phyloP scores from a whole-genome alignment of 768 basidiomycete species.

The Boletellus emodensis region DNA sequence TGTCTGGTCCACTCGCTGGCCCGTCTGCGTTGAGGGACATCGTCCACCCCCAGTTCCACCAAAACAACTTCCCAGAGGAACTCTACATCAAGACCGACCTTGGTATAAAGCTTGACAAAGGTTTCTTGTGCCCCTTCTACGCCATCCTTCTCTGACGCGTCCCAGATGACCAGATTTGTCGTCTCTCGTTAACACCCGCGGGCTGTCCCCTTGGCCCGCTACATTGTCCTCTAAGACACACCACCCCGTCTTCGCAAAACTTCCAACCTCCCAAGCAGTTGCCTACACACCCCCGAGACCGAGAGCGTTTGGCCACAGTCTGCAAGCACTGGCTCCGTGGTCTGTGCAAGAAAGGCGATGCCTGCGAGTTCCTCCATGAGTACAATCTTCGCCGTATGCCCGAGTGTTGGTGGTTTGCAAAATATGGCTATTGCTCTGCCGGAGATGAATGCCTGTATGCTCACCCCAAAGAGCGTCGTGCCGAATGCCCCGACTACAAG shows the following conservation, averaged over 20 bases:
- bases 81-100: constrained; percentile 76
- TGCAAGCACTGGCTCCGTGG: constrained; percentile 99
- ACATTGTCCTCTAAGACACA: constrained; percentile 90
- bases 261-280: constrained; percentile 84
- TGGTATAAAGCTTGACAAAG: constrained; percentile 88
- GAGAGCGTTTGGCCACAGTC: constrained; percentile 84
- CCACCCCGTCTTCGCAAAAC: constrained; percentile 80
- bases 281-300: constrained; percentile 78
- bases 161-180: constrained; percentile 92
- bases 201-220: constrained; percentile 91
- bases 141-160: constrained; percentile 2
- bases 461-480: constrained; percentile 85
- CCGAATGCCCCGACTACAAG: constrained; percentile 94
- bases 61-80: constrained; percentile 85
- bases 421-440: constrained; percentile 95
- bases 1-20: constrained; percentile 50
- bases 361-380: constrained; percentile 98
- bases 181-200: constrained; percentile 70
- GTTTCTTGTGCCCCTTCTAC: constrained; percentile 33
- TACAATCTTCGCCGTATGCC: constrained; percentile 98
- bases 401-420: constrained; percentile 98
- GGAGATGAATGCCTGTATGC: constrained; percentile 98
- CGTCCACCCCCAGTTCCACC: constrained; percentile 89
- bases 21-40: constrained; percentile 63
- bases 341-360: constrained; percentile 95